phyloP scores from a whole-genome alignment of 345 rosid species.

The Salix viminalis region DNA sequence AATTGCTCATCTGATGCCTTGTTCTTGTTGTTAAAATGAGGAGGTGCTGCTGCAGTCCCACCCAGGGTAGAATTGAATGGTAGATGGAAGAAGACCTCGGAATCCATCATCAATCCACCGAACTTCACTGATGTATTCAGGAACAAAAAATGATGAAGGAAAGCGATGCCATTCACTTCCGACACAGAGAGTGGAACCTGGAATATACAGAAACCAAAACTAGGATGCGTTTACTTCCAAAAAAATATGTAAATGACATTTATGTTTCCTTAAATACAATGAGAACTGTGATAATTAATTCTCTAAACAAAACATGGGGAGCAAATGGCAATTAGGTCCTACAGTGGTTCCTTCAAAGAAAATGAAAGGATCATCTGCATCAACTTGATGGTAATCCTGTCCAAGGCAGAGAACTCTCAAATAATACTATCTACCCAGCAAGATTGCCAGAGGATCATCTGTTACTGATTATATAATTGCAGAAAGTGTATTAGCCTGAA shows the following conservation, averaged over 20 bases:
- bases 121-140: conserved; percentile 59
- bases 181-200: conserved; percentile 89
- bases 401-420: background rate
- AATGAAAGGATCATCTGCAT: background rate
- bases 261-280: no score
- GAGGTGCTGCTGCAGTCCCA: conserved; percentile 87
- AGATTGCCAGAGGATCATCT: background rate
- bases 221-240: background rate
- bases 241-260: background rate
- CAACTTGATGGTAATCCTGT: background rate
- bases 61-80: conserved; percentile 82
- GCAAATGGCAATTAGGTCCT: no score
- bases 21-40: conserved; percentile 86
- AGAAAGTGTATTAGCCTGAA: background rate
- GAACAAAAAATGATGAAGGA: conserved; percentile 90
- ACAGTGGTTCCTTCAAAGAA: background rate
- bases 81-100: conserved; percentile 86
- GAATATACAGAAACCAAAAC: conserved; percentile 4
- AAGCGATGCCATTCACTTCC: conserved; percentile 99
- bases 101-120: conserved; percentile 96
- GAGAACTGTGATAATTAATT: no score
- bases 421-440: background rate
- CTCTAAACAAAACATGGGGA: no score
- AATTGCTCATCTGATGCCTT: conserved; percentile 79
- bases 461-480: background rate